These are phyloP conservation scores for Pythium diclinum DNA, from an alignment of 352 stramenopile species.

Conservation along the genomic window DNA sequence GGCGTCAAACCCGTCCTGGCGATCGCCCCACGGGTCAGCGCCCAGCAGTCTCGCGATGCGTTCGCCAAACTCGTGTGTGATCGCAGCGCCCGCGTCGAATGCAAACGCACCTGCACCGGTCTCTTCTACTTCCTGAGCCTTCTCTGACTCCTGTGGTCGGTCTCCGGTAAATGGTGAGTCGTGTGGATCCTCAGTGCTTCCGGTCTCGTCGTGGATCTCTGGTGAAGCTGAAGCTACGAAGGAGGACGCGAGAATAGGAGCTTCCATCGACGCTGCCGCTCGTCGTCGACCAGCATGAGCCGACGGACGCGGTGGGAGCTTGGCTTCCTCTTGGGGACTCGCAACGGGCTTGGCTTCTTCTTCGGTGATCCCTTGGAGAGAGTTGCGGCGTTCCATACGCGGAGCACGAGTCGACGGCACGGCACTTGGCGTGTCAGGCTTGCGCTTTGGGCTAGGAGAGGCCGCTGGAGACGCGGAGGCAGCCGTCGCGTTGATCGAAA, in stretches of 20 bases:
- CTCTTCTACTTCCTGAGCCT: constrained; percentile 1
- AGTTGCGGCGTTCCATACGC: constrained; percentile 16
- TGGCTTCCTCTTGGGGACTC: not conserved
- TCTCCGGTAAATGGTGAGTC: not conserved
- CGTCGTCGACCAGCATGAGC: constrained; percentile 19
- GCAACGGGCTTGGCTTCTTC: constrained; percentile 8
- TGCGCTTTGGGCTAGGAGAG: constrained; percentile 21
- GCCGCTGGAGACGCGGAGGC: not conserved
- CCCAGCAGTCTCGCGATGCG: constrained; percentile 59
- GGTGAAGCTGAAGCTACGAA: constrained; percentile 25
- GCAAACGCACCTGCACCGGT: constrained; percentile 20
- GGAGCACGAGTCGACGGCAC: constrained; percentile 9
- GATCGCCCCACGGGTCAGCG: constrained; percentile 75
- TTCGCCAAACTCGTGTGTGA: constrained; percentile 69
- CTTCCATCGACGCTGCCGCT: constrained; percentile 31
- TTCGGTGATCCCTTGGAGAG: constrained; percentile 41
- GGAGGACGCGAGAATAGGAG: constrained; percentile 59
- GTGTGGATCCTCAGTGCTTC: not conserved
- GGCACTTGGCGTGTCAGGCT: constrained; percentile 28
- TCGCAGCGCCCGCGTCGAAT: constrained; percentile 63
- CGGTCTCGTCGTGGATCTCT: constrained; percentile 27
- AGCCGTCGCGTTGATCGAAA: constrained; percentile 11
- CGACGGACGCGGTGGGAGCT: constrained; percentile 23
- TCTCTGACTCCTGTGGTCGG: not conserved
- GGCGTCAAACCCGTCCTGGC: constrained; percentile 76